Conservation (phyloP, 257 asterid species). For the Solanum medicagineum region DNA sequence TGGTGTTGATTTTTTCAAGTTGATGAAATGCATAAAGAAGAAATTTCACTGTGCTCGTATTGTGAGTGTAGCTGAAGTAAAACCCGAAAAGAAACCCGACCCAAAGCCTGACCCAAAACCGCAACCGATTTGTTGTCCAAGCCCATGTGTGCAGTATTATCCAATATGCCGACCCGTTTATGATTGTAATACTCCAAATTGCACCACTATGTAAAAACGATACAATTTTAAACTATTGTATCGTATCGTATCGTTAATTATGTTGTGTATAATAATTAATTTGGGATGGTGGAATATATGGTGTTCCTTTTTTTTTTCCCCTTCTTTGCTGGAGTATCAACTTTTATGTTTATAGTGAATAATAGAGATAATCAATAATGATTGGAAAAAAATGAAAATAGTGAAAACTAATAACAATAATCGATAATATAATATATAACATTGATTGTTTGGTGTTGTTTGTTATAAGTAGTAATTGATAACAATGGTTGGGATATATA, state of each 20-base stretch:
- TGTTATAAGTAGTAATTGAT: not conserved
- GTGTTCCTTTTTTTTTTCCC: not conserved
- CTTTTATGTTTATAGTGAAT: not conserved
- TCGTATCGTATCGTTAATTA: not conserved
- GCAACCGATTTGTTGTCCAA: not conserved
- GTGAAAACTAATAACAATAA: not conserved
- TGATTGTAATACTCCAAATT: not conserved
- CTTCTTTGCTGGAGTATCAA: not conserved
- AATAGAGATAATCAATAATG: not conserved
- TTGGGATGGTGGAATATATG: not conserved
- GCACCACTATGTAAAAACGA: not conserved
- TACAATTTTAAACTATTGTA: not conserved
- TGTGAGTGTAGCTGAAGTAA: not conserved
- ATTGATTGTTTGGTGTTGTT: not conserved
- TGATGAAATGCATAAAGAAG: constrained; percentile 19
- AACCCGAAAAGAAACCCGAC: not conserved
- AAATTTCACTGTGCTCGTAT: constrained; percentile 15
- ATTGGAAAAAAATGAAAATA: too few species aligned
- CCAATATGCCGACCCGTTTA: not conserved
- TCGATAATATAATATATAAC: not conserved
- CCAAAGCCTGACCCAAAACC: not conserved
- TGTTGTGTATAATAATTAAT: not conserved
- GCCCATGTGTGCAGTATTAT: not conserved
- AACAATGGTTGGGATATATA: too few species aligned
- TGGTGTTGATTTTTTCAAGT: constrained; percentile 18